phyloP scores from a whole-genome alignment of 202 grass and related monocot genomes.

The Schoenoplectus tabernaemontani region DNA sequence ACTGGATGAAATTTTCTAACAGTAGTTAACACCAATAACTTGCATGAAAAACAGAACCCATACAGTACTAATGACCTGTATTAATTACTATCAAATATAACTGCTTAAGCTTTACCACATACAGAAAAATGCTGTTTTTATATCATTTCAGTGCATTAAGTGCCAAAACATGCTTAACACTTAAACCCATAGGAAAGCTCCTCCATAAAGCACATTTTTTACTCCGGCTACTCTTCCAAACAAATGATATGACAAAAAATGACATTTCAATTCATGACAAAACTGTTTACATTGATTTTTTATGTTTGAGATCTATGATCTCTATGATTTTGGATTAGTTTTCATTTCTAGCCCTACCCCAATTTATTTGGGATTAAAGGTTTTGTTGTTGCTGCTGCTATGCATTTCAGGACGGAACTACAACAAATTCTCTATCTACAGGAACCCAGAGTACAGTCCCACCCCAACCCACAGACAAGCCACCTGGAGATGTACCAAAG shows the following conservation, averaged over 20 bases:
- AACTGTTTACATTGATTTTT: not conserved
- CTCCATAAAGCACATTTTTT: not conserved
- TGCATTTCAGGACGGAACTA: constrained; percentile 1
- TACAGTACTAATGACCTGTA: not conserved
- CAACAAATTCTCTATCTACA: constrained; percentile 13
- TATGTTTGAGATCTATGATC: not conserved
- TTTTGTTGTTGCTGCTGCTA: too few relatives aligned
- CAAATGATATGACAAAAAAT: not conserved
- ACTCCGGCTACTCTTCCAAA: not conserved
- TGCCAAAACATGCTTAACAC: too few relatives aligned
- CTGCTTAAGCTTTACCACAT: not conserved
- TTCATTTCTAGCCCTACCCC: too few relatives aligned
- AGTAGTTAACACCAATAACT: not conserved
- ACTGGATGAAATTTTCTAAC: not conserved
- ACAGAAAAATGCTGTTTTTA: not conserved
- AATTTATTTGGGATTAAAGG: too few relatives aligned
- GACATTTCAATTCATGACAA: not conserved
- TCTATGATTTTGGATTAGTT: too few relatives aligned
- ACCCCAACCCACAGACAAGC: not conserved
- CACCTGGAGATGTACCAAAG: not conserved
- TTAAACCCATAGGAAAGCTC: not conserved
- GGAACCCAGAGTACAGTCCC: not conserved
- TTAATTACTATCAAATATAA: not conserved
- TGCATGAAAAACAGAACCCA: too few relatives aligned
- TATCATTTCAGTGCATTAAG: not conserved